phyloP scores from a whole-genome alignment of 352 stramenopile species.

The Globisporangium abappressorium region DNA sequence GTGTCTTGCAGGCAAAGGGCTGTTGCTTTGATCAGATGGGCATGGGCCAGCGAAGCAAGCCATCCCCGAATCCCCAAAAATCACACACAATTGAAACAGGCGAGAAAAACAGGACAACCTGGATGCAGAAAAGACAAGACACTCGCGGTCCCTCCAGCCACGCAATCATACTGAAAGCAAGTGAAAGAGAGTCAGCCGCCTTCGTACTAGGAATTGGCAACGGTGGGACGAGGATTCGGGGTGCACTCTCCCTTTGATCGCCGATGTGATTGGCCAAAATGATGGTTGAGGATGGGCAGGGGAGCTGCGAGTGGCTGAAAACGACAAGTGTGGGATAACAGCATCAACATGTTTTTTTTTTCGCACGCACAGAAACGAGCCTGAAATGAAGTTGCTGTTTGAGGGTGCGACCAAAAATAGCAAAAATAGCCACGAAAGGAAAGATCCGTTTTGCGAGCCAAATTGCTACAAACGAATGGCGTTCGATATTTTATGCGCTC shows the following conservation, averaged over 20 bases:
- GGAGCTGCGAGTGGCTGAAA: neutral
- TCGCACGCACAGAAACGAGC: constrained; percentile 1
- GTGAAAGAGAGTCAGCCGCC: constrained; percentile 2
- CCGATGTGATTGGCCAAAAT: constrained; percentile 9
- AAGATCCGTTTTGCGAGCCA: neutral
- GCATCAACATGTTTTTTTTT: neutral
- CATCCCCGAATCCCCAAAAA: neutral
- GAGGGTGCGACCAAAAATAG: neutral
- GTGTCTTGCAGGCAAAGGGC: too few species aligned
- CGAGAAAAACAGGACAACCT: constrained; percentile 6
- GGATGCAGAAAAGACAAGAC: neutral
- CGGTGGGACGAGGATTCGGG: neutral
- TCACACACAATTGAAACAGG: neutral
- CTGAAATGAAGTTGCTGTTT: neutral
- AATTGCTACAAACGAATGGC: neutral
- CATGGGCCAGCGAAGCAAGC: neutral
- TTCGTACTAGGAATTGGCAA: neutral
- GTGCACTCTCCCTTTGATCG: constrained; percentile 6
- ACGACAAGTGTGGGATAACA: neutral
- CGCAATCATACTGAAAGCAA: neutral
- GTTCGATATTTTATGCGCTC: neutral
- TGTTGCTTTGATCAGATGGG: constrained; percentile 6
- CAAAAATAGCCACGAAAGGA: neutral
- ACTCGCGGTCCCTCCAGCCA: neutral
- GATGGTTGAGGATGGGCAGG: neutral